These are phyloP conservation scores for Pseudocercospora pini-densiflorae DNA, from an alignment of 2,329 filamentous ascomycete genomes.

Conservation along the genomic window DNA sequence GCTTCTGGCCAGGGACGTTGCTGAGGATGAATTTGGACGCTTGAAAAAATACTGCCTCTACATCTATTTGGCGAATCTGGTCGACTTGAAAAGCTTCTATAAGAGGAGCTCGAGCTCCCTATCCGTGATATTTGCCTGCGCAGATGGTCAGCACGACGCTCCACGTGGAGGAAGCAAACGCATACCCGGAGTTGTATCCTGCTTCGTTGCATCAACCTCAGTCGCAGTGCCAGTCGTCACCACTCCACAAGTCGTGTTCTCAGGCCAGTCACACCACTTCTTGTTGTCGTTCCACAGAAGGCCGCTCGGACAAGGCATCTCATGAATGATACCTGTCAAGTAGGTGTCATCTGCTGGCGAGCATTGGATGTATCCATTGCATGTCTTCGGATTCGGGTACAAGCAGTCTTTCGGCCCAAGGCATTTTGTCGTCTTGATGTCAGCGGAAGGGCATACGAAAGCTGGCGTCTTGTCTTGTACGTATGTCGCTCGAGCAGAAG, in stretches of 20 bases:
- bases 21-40: not conserved
- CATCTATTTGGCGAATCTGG: not conserved
- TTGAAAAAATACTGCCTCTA: not conserved
- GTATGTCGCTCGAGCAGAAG: not conserved
- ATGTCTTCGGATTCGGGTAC: slow-evolving; percentile 14
- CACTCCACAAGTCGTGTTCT: slow-evolving; percentile 1
- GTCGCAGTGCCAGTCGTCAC: not conserved
- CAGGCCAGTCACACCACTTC: slow-evolving; percentile 17
- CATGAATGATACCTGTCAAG: slow-evolving; percentile 10
- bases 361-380: slow-evolving; percentile 18
- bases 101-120: not conserved
- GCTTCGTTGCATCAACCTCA: not conserved
- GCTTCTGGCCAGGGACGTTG: not conserved
- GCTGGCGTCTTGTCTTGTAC: not conserved
- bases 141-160: not conserved
- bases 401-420: slow-evolving; percentile 15
- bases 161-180: not conserved
- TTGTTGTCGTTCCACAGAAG: slow-evolving; percentile 15
- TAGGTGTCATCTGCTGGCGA: slow-evolving; percentile 9
- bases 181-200: not conserved
- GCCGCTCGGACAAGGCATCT: slow-evolving; percentile 10
- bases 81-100: not conserved
- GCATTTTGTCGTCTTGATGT: slow-evolving; percentile 14
- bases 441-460: slow-evolving; percentile 11
- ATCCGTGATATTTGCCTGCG: not conserved